phyloP scores from a whole-genome alignment of 108 stramenopile species.

The Skeletonema tropicum region DNA sequence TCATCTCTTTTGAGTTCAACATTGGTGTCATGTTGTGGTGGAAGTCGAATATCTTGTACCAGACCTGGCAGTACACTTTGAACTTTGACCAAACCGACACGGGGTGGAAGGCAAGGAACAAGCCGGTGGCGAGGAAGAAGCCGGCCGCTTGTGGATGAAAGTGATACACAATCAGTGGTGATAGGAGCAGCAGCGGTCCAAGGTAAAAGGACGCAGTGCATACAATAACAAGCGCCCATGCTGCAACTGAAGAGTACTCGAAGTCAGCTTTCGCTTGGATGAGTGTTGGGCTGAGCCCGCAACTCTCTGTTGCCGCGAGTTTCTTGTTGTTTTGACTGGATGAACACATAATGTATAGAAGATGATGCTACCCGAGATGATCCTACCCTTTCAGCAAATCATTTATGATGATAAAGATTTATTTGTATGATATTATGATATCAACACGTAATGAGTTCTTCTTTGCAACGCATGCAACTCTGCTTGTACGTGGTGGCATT shows the following conservation, averaged over 20 bases:
- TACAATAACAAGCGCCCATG: conserved; percentile 5
- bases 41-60: conserved; percentile 32
- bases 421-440: too few species aligned
- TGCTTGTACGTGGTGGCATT: too few species aligned
- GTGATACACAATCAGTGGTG: neutral
- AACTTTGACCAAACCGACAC: conserved; percentile 22
- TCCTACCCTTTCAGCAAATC: too few species aligned
- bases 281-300: neutral
- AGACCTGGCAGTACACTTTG: conserved; percentile 28
- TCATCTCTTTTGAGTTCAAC: neutral
- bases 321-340: neutral
- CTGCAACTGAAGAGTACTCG: neutral
- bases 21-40: conserved; percentile 27
- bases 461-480: too few species aligned
- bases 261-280: conserved; percentile 8
- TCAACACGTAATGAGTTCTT: too few species aligned
- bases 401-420: too few species aligned
- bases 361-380: neutral
- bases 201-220: conserved; percentile 9
- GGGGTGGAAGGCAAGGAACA: conserved; percentile 21
- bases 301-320: conserved; percentile 5
- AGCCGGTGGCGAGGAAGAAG: neutral
- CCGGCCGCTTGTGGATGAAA: conserved; percentile 3
- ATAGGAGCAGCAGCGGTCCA: conserved; percentile 7
- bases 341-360: neutral